A percentile compares a stretch with the other conserved stretches of the same genome.
Conservation (phyloP, 2,329 filamentous ascomycete species). For the Zymoseptoria passerinii region DNA sequence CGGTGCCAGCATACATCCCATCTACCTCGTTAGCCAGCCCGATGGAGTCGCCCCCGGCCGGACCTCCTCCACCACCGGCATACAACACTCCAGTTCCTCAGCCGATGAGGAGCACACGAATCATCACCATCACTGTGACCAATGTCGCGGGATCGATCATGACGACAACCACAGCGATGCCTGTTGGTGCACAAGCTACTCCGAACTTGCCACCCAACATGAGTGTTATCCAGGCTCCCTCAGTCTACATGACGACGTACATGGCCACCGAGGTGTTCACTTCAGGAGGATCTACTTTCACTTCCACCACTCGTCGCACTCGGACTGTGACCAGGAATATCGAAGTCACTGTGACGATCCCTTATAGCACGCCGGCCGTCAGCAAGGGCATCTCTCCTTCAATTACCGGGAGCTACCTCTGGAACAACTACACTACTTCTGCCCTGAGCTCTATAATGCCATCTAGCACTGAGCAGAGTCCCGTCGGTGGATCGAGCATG, state of each 20-base stretch:
- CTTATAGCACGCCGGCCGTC: neutral
- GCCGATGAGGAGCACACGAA: slow-evolving; percentile 2
- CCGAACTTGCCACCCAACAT: neutral
- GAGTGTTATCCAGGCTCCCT: slow-evolving; percentile 10
- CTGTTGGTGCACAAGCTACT: slow-evolving; percentile 6
- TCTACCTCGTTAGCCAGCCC: neutral
- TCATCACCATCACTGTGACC: slow-evolving; percentile 12
- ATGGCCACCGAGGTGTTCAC: slow-evolving; percentile 10
- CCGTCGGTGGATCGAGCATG: neutral
- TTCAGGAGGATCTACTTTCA: neutral
- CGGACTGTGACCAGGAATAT: no score
- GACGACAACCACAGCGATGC: slow-evolving; percentile 8
- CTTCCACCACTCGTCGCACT: neutral
- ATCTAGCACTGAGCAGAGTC: neutral
- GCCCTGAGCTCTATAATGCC: neutral
- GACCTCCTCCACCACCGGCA: no score
- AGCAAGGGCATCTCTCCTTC: neutral
- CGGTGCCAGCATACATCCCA: neutral
- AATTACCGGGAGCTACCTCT: neutral
- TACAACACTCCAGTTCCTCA: no score
- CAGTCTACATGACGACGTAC: slow-evolving; percentile 13
- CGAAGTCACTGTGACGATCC: no score
- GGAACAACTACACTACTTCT: neutral
- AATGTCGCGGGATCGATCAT: slow-evolving; percentile 7
- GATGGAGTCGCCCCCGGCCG: neutral